A percentile compares a stretch with the other conserved stretches of the same genome.
Conservation (phyloP, 2,329 filamentous ascomycete species). For the Fusarium gaditjirri region DNA sequence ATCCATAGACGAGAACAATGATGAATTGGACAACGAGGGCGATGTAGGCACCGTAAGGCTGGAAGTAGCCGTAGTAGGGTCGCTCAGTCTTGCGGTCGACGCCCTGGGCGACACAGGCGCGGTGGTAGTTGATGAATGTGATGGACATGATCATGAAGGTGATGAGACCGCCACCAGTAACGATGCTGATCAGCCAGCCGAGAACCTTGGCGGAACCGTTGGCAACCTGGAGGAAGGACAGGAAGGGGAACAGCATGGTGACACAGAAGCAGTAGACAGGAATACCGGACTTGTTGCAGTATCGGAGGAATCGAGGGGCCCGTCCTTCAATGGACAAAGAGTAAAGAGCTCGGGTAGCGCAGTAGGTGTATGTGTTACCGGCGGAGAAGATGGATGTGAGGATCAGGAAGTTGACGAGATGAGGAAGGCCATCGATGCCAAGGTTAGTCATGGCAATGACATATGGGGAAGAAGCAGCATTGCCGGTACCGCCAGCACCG, state of each 20-base stretch:
- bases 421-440: slow-evolving; percentile 61
- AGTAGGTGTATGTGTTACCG: slow-evolving; percentile 54
- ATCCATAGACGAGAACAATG: slow-evolving; percentile 63
- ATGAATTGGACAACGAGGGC: slow-evolving; percentile 53
- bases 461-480: slow-evolving; percentile 61
- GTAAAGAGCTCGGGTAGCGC: slow-evolving; percentile 60
- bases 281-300: slow-evolving; percentile 69
- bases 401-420: slow-evolving; percentile 65
- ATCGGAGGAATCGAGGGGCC: slow-evolving; percentile 62
- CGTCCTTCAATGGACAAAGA: slow-evolving; percentile 60
- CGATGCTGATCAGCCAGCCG: slow-evolving; percentile 63
- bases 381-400: slow-evolving; percentile 50
- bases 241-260: slow-evolving; percentile 62
- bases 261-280: slow-evolving; percentile 66
- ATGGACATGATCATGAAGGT: slow-evolving; percentile 66
- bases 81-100: slow-evolving; percentile 62
- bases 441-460: slow-evolving; percentile 60
- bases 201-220: slow-evolving; percentile 60
- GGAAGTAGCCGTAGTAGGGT: slow-evolving; percentile 63
- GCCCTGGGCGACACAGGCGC: slow-evolving; percentile 63
- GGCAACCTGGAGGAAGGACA: slow-evolving; percentile 62
- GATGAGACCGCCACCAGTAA: slow-evolving; percentile 67
- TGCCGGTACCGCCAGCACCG: slow-evolving; percentile 46
- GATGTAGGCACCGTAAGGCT: slow-evolving; percentile 54
- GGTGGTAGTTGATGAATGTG: slow-evolving; percentile 59